These are phyloP conservation scores for Leccinum disarticulatum DNA, from an alignment of 768 basidiomycete species.

Conservation along the genomic window DNA sequence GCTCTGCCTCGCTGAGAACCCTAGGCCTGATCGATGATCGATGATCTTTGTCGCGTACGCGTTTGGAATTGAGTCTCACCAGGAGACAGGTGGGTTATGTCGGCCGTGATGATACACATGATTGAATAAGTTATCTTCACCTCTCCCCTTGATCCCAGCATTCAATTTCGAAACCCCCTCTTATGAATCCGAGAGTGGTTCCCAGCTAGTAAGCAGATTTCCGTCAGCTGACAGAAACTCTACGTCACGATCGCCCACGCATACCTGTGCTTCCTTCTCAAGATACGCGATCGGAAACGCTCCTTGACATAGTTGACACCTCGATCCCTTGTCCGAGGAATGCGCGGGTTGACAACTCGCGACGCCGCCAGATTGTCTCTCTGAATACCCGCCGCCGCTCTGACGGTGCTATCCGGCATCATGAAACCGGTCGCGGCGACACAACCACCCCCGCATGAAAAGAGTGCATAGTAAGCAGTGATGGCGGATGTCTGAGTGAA, in stretches of 20 bases:
- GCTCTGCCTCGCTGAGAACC: not conserved
- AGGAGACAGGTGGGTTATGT: not conserved
- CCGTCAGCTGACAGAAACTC: not conserved
- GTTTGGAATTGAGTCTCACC: not conserved
- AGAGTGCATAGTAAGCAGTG: not conserved
- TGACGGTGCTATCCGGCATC: not conserved
- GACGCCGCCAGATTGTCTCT: not conserved
- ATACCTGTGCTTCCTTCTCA: not conserved
- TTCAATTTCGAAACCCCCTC: not conserved
- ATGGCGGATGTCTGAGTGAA: not conserved
- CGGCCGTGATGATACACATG: not conserved
- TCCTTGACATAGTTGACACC: not conserved
- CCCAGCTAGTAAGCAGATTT: not conserved
- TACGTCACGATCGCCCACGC: not conserved
- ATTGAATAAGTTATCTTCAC: not conserved
- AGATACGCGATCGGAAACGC: not conserved
- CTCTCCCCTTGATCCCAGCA: not conserved
- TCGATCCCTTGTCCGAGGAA: not conserved
- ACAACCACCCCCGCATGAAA: slow-evolving; percentile 9
- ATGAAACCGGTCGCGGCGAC: not conserved
- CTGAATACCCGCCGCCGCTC: not conserved
- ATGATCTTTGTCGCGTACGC: not conserved
- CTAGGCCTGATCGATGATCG: not conserved
- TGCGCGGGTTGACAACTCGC: not conserved
- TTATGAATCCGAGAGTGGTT: not conserved